These are phyloP conservation scores for Linnemannia elongata DNA, from an alignment of 192 early-diverging fungal species.

Conservation along the genomic window DNA sequence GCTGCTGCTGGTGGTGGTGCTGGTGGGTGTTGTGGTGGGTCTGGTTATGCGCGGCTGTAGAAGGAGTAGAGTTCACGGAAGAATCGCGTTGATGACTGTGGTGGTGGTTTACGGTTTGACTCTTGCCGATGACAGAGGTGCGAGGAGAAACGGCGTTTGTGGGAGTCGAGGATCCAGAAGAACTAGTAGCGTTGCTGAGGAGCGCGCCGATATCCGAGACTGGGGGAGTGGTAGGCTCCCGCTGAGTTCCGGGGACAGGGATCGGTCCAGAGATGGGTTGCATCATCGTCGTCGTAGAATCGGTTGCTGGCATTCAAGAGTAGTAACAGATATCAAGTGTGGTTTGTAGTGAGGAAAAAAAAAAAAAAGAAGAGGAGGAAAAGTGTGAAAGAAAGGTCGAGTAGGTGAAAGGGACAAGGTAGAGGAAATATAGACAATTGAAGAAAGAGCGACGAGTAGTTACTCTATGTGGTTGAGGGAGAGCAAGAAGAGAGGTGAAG, in stretches of 20 bases:
- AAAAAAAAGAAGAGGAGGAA: neutral
- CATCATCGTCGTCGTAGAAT: conserved; percentile 27
- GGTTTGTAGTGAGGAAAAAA: neutral
- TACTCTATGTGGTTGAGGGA: neutral
- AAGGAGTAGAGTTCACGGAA: neutral
- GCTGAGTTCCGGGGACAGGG: conserved; percentile 45
- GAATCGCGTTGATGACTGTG: conserved; percentile 10
- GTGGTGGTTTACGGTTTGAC: neutral
- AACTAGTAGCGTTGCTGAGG: neutral
- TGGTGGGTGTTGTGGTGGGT: conserved; percentile 2
- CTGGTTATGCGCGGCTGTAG: neutral
- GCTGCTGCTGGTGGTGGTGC: no score
- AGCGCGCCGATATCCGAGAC: neutral
- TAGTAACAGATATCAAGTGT: neutral
- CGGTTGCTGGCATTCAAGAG: conserved; percentile 36
- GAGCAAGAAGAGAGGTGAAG: neutral
- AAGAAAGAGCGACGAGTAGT: neutral
- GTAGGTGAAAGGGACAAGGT: no score
- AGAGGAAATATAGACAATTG: neutral
- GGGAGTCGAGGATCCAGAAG: neutral
- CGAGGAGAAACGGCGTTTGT: neutral
- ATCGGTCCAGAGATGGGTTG: conserved; percentile 52
- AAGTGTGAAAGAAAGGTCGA: neutral
- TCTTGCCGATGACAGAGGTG: neutral
- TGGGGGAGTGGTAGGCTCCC: conserved; percentile 33